A percentile compares a stretch with the other conserved stretches of the same genome.
Evolutionary conservation across 2,329 filamentous ascomycete species (phyloP).

Genomic region (Plenodomus biglobosus): DNA sequence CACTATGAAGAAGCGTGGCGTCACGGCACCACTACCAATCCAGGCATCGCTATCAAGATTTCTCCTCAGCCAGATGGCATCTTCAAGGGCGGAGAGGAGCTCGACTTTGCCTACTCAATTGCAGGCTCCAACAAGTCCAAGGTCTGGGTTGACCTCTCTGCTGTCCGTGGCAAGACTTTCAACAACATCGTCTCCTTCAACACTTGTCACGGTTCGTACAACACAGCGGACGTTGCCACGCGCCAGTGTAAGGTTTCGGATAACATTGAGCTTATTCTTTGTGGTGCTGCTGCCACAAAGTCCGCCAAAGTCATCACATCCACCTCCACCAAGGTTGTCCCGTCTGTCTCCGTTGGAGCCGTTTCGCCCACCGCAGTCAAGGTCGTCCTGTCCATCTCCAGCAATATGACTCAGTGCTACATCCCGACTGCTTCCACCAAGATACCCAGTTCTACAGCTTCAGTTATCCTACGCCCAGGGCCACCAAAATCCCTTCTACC

Average conservation of each 20-base stretch:
- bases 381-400: neutral
- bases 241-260: slow-evolving; percentile 22
- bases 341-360: neutral
- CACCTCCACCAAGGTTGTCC: neutral
- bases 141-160: slow-evolving; percentile 22
- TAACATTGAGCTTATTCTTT: slow-evolving; percentile 30
- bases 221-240: slow-evolving; percentile 12
- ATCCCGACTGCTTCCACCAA: neutral
- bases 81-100: slow-evolving; percentile 16
- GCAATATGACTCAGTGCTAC: neutral
- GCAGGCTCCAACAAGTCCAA: slow-evolving; percentile 14
- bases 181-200: slow-evolving; percentile 16
- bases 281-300: slow-evolving; percentile 9
- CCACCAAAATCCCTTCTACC: neutral
- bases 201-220: slow-evolving; percentile 19
- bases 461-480: neutral
- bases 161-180: slow-evolving; percentile 17
- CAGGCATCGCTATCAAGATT: slow-evolving; percentile 33
- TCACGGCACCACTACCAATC: slow-evolving; percentile 16
- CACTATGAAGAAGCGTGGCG: slow-evolving; percentile 30
- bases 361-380: neutral
- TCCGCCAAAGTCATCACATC: neutral
- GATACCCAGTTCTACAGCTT: neutral
- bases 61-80: slow-evolving; percentile 25
- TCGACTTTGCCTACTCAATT: slow-evolving; percentile 31